Percentiles rank a stretch among this genome's conserved stretches.
Conservation (phyloP, 192 early-diverging fungal genomes). For the Dispira parvispora region DNA sequence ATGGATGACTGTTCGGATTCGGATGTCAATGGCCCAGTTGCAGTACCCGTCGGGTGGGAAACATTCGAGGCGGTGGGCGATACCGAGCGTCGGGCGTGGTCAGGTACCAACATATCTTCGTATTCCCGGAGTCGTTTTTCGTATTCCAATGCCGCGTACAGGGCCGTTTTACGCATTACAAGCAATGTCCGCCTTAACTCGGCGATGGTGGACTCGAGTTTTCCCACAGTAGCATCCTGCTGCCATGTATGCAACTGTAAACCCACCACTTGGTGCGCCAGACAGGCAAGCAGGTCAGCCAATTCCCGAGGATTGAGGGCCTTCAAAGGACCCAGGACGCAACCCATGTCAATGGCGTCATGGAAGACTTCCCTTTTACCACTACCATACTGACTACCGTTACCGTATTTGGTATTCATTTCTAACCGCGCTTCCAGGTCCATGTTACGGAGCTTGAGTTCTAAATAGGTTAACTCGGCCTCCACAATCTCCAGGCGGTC, state of each 20-base stretch:
- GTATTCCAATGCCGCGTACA: constrained; percentile 23
- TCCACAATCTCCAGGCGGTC: constrained; percentile 27
- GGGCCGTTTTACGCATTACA: constrained; percentile 26
- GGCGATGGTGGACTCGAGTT: constrained; percentile 21
- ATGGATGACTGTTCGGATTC: background rate
- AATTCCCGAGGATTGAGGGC: constrained; percentile 16
- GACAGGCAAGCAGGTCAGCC: constrained; percentile 19
- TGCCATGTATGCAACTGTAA: constrained; percentile 18
- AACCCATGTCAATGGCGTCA: background rate
- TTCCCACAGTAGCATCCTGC: constrained; percentile 16
- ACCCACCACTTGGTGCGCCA: constrained; percentile 27
- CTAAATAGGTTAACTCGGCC: constrained; percentile 25
- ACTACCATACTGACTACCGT: background rate
- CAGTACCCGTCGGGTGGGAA: background rate
- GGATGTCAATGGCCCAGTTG: background rate
- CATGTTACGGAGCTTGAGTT: constrained; percentile 26
- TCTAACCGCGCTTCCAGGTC: constrained; percentile 16
- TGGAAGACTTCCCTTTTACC: background rate
- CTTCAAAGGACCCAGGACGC: constrained; percentile 21
- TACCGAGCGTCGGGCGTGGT: background rate
- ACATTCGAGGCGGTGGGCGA: background rate
- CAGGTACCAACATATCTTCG: constrained; percentile 16
- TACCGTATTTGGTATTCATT: background rate
- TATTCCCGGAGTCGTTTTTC: constrained; percentile 26
- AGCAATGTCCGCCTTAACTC: constrained; percentile 27